phyloP scores from a whole-genome alignment of 2,329 filamentous ascomycete genomes.

The Talaromyces sp. region DNA sequence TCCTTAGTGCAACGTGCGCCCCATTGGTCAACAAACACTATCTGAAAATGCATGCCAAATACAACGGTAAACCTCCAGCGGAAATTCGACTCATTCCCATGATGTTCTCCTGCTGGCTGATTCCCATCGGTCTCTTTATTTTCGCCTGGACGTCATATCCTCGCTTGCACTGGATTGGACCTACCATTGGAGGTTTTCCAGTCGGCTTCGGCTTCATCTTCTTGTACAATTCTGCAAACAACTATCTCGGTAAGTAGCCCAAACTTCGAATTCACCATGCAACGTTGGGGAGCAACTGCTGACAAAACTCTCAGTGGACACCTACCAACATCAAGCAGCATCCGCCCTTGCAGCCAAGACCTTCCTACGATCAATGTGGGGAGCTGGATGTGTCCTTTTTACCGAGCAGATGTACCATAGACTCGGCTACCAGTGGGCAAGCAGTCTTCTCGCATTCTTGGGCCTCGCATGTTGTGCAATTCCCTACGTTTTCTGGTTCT shows the following conservation, averaged over 20 bases:
- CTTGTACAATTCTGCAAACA: constrained; percentile 75
- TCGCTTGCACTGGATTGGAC: constrained; percentile 65
- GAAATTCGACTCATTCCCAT: constrained; percentile 78
- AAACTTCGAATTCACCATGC: background rate
- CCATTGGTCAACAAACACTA: constrained; percentile 81
- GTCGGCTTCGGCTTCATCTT: constrained; percentile 82
- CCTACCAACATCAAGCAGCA: constrained; percentile 71
- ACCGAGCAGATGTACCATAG: constrained; percentile 76
- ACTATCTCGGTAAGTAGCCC: constrained; percentile 56
- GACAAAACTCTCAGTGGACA: constrained; percentile 48
- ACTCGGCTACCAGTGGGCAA: constrained; percentile 73
- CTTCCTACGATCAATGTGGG: constrained; percentile 75
- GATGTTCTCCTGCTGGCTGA: constrained; percentile 73
- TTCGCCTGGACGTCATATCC: constrained; percentile 69
- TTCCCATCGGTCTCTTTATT: constrained; percentile 64
- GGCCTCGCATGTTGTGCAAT: constrained; percentile 75
- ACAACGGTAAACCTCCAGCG: constrained; percentile 70
- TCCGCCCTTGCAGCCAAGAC: constrained; percentile 80
- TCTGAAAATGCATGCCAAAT: constrained; percentile 58
- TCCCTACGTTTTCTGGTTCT: constrained; percentile 77
- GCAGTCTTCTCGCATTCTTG: constrained; percentile 68
- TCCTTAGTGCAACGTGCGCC: constrained; percentile 63
- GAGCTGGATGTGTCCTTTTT: constrained; percentile 72
- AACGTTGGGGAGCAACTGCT: background rate
- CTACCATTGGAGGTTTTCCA: constrained; percentile 65